These are phyloP conservation scores for Graphiopsis chlorocephala DNA, from an alignment of 2,329 filamentous ascomycete genomes.

Conservation along the genomic window DNA sequence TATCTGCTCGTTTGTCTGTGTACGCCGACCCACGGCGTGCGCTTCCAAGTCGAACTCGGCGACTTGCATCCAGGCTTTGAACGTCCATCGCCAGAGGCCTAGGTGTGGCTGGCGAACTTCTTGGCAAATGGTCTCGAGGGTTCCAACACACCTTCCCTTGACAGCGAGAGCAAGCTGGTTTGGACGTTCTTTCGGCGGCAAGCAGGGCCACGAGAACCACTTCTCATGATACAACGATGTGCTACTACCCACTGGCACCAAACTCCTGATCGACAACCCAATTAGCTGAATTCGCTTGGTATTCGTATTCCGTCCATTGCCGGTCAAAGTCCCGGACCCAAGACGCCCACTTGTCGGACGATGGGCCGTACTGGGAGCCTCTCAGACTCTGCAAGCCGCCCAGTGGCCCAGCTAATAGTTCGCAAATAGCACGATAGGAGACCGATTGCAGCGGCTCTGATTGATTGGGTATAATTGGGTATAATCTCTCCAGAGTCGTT, in stretches of 20 bases:
- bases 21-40: not conserved
- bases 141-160: not conserved
- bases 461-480: not conserved
- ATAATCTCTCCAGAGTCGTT: not conserved
- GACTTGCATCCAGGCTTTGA: not conserved
- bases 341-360: not conserved
- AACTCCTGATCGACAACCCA: not conserved
- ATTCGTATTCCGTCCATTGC: not conserved
- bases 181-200: not conserved
- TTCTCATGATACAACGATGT: not conserved
- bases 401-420: not conserved
- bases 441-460: not conserved
- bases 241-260: not conserved
- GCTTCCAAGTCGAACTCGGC: not conserved
- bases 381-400: not conserved
- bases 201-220: not conserved
- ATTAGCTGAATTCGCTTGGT: not conserved
- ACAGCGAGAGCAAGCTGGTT: not conserved
- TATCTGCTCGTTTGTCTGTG: not conserved
- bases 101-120: too few species aligned
- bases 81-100: too few species aligned
- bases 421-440: not conserved
- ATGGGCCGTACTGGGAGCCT: not conserved
- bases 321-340: not conserved
- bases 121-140: not conserved